Conservation (phyloP, 192 early-diverging fungal genomes). For the Mortierella alpina region DNA sequence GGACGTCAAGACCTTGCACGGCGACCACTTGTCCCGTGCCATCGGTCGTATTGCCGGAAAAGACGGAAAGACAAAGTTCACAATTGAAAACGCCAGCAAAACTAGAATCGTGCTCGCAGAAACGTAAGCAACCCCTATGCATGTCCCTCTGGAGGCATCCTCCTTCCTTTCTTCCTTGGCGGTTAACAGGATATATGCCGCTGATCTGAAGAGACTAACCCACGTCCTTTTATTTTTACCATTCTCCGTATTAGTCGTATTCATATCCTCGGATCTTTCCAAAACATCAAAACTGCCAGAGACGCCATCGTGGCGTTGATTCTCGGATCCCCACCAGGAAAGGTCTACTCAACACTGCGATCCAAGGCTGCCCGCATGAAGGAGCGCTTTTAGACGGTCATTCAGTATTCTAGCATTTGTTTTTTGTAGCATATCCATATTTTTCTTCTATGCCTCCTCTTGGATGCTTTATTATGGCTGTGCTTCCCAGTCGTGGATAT, state of each 20-base stretch:
- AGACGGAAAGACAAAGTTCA: constrained; percentile 96
- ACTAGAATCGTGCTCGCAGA: constrained; percentile 97
- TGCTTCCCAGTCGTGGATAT: constrained; percentile 14
- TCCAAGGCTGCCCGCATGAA: constrained; percentile 91
- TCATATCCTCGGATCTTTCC: constrained; percentile 94
- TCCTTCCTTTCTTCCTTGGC: not conserved
- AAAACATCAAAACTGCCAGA: constrained; percentile 95
- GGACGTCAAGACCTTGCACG: constrained; percentile 94
- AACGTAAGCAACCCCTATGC: constrained; percentile 63
- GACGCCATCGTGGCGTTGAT: constrained; percentile 93
- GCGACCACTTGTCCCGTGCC: constrained; percentile 96
- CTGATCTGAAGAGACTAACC: not conserved
- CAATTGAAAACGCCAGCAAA: constrained; percentile 97
- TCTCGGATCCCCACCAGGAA: constrained; percentile 95
- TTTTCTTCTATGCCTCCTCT: no score
- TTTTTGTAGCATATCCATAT: not conserved
- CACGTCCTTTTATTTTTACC: constrained; percentile 2
- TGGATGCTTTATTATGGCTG: not conserved
- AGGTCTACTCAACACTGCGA: constrained; percentile 92
- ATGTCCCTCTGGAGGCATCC: not conserved
- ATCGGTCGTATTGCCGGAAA: constrained; percentile 99
- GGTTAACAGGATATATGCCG: not conserved
- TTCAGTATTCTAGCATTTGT: not conserved
- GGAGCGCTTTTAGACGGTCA: constrained; percentile 83
- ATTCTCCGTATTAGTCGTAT: constrained; percentile 72